phyloP scores from a whole-genome alignment of 2,329 filamentous ascomycete genomes.

The Talaromyces sp. region DNA sequence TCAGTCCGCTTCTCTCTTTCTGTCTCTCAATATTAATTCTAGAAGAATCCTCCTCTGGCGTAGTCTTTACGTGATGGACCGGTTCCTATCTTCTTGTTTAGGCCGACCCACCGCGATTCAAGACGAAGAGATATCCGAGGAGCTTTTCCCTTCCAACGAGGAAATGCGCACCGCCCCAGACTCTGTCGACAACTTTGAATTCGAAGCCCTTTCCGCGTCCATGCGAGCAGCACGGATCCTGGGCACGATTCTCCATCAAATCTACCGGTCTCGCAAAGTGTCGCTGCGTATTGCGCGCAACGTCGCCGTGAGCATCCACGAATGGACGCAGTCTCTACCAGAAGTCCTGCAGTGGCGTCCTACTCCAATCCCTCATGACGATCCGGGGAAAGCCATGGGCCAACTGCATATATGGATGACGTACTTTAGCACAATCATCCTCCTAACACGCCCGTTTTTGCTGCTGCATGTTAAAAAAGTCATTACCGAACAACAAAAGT shows the following conservation, averaged over 20 bases:
- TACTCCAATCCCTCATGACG: constrained; percentile 35
- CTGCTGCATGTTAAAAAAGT: constrained; percentile 16
- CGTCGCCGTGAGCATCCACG: constrained; percentile 49
- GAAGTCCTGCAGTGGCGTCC: constrained; percentile 47
- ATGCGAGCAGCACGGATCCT: constrained; percentile 55
- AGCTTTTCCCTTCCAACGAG: constrained; percentile 29
- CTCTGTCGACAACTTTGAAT: constrained; percentile 24
- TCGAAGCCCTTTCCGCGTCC: constrained; percentile 47
- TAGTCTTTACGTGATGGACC: constrained; percentile 59
- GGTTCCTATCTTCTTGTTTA: constrained; percentile 57
- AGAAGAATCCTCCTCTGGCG: constrained; percentile 52
- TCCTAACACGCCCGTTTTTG: constrained; percentile 57
- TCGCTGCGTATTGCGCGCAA: constrained; percentile 53
- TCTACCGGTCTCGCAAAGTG: constrained; percentile 57
- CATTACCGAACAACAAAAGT: constrained; percentile 6
- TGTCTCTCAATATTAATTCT: background rate
- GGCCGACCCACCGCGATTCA: constrained; percentile 58
- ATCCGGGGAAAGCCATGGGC: constrained; percentile 49
- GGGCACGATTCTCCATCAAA: constrained; percentile 51
- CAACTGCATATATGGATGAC: constrained; percentile 59
- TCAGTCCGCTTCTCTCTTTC: constrained; percentile 21
- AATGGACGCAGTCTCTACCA: constrained; percentile 47
- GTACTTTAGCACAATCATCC: constrained; percentile 57
- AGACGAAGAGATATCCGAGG: constrained; percentile 56
- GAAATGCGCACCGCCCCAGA: background rate